These are phyloP conservation scores for Camelina neglecta DNA, from an alignment of 345 rosid species.

Conservation along the genomic window DNA sequence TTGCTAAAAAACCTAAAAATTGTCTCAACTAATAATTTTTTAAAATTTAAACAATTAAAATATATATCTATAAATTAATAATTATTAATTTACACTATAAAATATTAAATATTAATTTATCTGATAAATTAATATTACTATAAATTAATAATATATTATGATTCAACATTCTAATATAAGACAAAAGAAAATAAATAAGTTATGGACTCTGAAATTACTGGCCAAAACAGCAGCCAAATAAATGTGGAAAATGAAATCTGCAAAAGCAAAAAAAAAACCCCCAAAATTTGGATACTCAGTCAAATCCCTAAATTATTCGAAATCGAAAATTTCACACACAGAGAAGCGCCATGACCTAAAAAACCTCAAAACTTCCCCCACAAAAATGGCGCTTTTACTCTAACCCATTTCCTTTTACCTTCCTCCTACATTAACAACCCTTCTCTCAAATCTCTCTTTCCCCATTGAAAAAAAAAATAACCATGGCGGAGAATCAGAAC, in stretches of 20 bases:
- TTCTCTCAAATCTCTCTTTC: not conserved
- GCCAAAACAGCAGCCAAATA: slow-evolving; percentile 15
- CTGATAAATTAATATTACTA: too few relatives aligned
- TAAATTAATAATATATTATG: too few relatives aligned
- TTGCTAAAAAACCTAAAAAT: too few relatives aligned
- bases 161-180: too few relatives aligned
- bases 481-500: slow-evolving; percentile 42
- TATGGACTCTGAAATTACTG: too few relatives aligned
- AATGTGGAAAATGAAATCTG: not conserved
- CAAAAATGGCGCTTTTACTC: slow-evolving; percentile 36
- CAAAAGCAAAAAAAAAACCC: not conserved
- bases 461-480: not conserved
- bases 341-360: slow-evolving; percentile 36
- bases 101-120: too few relatives aligned
- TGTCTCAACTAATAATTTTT: too few relatives aligned
- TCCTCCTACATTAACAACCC: not conserved
- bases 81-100: too few relatives aligned
- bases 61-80: too few relatives aligned
- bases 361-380: slow-evolving; percentile 6
- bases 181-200: too few relatives aligned
- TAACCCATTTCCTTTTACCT: not conserved
- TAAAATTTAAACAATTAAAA: too few relatives aligned
- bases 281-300: slow-evolving; percentile 23
- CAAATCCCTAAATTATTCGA: slow-evolving; percentile 24
- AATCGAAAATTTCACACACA: slow-evolving; percentile 17